A percentile compares a stretch with the other conserved stretches of the same genome.
phyloP scores from a whole-genome alignment of 768 basidiomycete species.

The Clathrus columnatus region DNA sequence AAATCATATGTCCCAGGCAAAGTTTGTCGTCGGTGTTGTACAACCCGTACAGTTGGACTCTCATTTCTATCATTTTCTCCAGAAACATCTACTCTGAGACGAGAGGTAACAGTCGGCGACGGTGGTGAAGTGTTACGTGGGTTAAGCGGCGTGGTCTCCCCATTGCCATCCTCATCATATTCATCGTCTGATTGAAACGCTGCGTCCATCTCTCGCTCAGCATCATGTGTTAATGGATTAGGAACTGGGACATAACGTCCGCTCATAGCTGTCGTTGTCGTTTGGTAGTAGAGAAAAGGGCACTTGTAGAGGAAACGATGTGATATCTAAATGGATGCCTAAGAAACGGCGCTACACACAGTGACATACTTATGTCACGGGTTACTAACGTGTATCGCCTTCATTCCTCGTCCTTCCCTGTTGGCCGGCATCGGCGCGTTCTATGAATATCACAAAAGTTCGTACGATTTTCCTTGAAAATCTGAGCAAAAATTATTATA shows the following conservation, averaged over 20 bases:
- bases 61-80: neutral
- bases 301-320: too few species aligned
- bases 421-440: too few species aligned
- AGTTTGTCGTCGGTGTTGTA: neutral
- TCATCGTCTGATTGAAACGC: constrained; percentile 72
- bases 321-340: too few species aligned
- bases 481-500: too few species aligned
- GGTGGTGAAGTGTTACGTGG: constrained; percentile 16
- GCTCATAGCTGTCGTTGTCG: constrained; percentile 29
- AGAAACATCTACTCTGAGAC: constrained; percentile 19
- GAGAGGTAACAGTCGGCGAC: constrained; percentile 15
- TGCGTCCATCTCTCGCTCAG: constrained; percentile 60
- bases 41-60: neutral
- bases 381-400: too few species aligned
- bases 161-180: constrained; percentile 32
- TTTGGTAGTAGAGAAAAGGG: neutral
- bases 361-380: too few species aligned
- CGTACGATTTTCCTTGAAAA: too few species aligned
- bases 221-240: constrained; percentile 35
- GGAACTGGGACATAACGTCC: constrained; percentile 46
- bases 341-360: too few species aligned
- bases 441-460: too few species aligned
- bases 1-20: constrained; percentile 62
- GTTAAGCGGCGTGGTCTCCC: constrained; percentile 38
- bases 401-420: too few species aligned